Base-by-base conservation (phyloP, 2,329 filamentous ascomycete genomes). In the Metarhizium album region DNA sequence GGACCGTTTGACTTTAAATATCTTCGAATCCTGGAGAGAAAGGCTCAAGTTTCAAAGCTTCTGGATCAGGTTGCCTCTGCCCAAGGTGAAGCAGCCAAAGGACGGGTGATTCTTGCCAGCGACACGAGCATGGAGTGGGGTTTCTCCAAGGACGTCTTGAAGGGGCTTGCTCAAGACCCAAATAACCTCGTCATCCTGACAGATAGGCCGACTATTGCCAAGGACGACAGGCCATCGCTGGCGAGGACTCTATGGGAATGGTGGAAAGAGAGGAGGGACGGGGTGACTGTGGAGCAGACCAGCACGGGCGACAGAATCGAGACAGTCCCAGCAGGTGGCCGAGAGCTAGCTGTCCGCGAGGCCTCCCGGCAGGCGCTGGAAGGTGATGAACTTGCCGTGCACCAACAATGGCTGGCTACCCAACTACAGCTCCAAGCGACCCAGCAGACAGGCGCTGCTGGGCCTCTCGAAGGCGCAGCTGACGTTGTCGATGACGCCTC, bases 71-170 rank as follows among this genome's bases (percentile, higher is more conserved):
- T 9, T 29, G 20, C 29, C n/a, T 64, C 61, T 23, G 60, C 60
- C 1, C 73, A 73, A 7, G 73, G 67, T 31, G 63, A 69, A 42
- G 62, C 70, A 53, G 59, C 72, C 4, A 61, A 67, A 38, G 80
- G 81, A 5, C 79, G 83, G 49, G 90, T 98, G 16, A 93, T 98
- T 48, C 74, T 98, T 51, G 90, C 93, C 2, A 96, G 89, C 58
- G 91, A 97, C 64, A 79, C 83, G 3, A 94, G 87, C 29, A 70
- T 97, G 20, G 89, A 95, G 59, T 98, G 93, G 93, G 93, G 93
- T 0, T 95, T 95, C 62, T 94, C 93, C 0, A 88, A 86, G 60
- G 83, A 91, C 49, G 75, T 90, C 0, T 70, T 98, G 46, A 82
- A 79, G 55, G 76, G 77, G 9, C 75, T 98, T 50, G 89, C 89